Evolutionary conservation across 345 rosid species (phyloP).

Genomic region (Eucalyptus polybractea): DNA sequence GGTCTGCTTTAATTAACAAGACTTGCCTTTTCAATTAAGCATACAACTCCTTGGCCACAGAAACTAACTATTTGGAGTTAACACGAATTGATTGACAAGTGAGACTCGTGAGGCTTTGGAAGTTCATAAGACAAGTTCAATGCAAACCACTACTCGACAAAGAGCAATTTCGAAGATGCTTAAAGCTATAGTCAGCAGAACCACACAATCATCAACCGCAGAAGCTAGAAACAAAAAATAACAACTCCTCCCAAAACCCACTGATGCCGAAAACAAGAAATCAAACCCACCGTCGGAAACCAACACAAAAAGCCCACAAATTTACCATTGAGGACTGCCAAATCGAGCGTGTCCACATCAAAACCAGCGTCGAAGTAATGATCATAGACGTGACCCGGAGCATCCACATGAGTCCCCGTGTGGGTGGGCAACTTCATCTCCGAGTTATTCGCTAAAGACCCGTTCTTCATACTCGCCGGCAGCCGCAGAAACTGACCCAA

Average conservation of each 20-base stretch:
- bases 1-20: not conserved
- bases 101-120: not conserved
- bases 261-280: not conserved
- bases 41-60: not conserved
- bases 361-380: slow-evolving; percentile 34
- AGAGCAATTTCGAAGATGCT: not conserved
- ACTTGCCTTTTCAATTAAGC: not conserved
- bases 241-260: not conserved
- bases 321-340: slow-evolving; percentile 11
- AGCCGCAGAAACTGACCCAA: slow-evolving; percentile 24
- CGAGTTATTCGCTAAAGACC: slow-evolving; percentile 13
- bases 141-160: not conserved
- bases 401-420: slow-evolving; percentile 44
- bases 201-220: not conserved
- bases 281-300: not conserved
- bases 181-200: not conserved
- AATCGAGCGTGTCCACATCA: slow-evolving; percentile 31
- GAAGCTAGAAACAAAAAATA: not conserved
- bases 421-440: slow-evolving; percentile 24
- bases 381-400: slow-evolving; percentile 37
- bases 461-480: slow-evolving; percentile 28
- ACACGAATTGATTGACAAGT: not conserved
- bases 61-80: not conserved
- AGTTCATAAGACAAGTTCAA: not conserved
- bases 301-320: not conserved